Percentiles rank a stretch among this genome's conserved stretches.
Conservation (phyloP, 225 moss, liverwort and hornwort genomes). For the Straminergon stramineum region DNA sequence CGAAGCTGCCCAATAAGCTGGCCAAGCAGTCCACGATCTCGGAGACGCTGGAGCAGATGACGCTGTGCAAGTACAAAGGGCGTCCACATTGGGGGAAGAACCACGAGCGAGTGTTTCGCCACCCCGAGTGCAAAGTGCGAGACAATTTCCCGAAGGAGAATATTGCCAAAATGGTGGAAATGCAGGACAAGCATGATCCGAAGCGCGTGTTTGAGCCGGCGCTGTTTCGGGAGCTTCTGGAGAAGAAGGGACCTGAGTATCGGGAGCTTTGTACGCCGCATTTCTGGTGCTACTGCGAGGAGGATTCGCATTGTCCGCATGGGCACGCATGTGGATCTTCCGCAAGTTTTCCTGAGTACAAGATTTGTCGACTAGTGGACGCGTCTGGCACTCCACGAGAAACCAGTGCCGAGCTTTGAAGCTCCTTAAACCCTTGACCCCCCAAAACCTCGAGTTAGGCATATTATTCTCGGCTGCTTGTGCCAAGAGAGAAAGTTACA, state of each 20-base stretch:
- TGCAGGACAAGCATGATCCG: slow-evolving; percentile 41
- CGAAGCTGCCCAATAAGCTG: slow-evolving; percentile 10
- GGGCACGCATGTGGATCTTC: slow-evolving; percentile 27
- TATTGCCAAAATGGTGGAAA: slow-evolving; percentile 1
- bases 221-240: slow-evolving; percentile 19
- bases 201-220: slow-evolving; percentile 34
- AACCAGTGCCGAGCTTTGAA: background rate
- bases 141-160: slow-evolving; percentile 29
- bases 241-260: slow-evolving; percentile 25
- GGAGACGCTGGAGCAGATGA: slow-evolving; percentile 47
- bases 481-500: background rate
- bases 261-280: slow-evolving; percentile 10
- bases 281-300: slow-evolving; percentile 38
- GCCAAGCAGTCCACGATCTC: slow-evolving; percentile 15
- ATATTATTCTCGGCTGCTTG: background rate
- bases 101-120: slow-evolving; percentile 26
- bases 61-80: slow-evolving; percentile 44
- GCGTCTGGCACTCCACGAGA: background rate
- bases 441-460: background rate
- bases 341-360: slow-evolving; percentile 18
- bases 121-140: slow-evolving; percentile 35
- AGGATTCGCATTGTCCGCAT: slow-evolving; percentile 30
- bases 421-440: background rate
- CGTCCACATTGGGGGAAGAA: slow-evolving; percentile 61
- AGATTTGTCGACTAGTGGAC: background rate